These are phyloP conservation scores for Dinochytrium kinnereticum DNA, from an alignment of 371 early-diverging fungal genomes.

Conservation along the genomic window DNA sequence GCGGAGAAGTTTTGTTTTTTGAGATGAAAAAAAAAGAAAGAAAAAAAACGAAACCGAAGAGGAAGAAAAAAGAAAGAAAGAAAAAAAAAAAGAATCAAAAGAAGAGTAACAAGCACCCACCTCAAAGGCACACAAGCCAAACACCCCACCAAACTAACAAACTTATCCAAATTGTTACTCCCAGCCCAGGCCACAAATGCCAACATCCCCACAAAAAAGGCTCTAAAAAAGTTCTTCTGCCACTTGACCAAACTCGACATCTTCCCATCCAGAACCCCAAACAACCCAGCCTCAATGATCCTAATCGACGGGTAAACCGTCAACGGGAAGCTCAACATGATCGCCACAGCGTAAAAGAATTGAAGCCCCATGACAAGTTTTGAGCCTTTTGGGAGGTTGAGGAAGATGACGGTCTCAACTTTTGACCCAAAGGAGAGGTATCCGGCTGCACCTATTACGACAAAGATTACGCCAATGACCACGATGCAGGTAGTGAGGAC, in stretches of 20 bases:
- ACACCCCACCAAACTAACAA: constrained; percentile 88
- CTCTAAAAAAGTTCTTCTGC: constrained; percentile 86
- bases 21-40: not conserved
- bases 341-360: constrained; percentile 84
- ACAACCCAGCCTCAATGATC: constrained; percentile 75
- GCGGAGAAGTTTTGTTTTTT: not conserved
- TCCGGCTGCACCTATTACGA: constrained; percentile 78
- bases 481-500: constrained; percentile 76
- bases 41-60: constrained; percentile 42
- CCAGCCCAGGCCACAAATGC: constrained; percentile 80
- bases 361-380: constrained; percentile 70
- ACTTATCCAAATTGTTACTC: constrained; percentile 82
- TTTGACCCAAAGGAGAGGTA: constrained; percentile 83
- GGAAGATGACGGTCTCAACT: constrained; percentile 83
- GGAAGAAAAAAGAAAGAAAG: constrained; percentile 20
- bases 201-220: constrained; percentile 65
- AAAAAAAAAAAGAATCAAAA: constrained; percentile 24
- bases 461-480: constrained; percentile 70
- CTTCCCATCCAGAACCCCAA: constrained; percentile 49
- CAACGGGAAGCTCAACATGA: constrained; percentile 84
- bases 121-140: constrained; percentile 75
- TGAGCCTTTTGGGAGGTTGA: constrained; percentile 75
- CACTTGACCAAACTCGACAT: constrained; percentile 68
- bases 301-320: constrained; percentile 87
- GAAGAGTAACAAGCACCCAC: constrained; percentile 15